phyloP scores from a whole-genome alignment of 306 rosid genomes.

The Erythrophleum fordii region DNA sequence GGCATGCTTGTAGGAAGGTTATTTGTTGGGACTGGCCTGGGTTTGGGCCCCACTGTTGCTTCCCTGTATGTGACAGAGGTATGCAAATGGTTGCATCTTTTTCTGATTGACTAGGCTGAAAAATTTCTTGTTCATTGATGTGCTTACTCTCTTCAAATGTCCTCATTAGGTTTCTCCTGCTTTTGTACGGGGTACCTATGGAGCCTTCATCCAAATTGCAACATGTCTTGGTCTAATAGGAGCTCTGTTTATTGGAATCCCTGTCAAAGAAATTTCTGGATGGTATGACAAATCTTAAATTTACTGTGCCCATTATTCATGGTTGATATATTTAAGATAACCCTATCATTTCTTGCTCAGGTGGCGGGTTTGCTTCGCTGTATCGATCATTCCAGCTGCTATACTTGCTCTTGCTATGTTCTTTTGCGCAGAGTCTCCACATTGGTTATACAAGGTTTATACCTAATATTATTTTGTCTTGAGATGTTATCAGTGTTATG shows the following conservation, averaged over 20 bases:
- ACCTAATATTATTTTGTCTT: constrained; percentile 23
- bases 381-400: constrained; percentile 84
- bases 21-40: constrained; percentile 96
- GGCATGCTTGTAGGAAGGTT: constrained; percentile 97
- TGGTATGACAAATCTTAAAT: constrained; percentile 59
- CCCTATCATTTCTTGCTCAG: constrained; percentile 52
- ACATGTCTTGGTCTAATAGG: constrained; percentile 94
- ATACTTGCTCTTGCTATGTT: constrained; percentile 73
- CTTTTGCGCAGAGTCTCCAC: constrained; percentile 93
- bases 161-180: constrained; percentile 81
- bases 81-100: constrained; percentile 38
- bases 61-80: constrained; percentile 94
- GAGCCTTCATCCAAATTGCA: constrained; percentile 92
- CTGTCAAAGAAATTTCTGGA: constrained; percentile 79
- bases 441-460: constrained; percentile 88
- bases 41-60: constrained; percentile 87
- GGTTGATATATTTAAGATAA: constrained; percentile 35
- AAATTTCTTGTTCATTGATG: constrained; percentile 27
- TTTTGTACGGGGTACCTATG: constrained; percentile 90
- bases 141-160: constrained; percentile 36
- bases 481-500: constrained; percentile 24
- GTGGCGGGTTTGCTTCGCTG: constrained; percentile 98
- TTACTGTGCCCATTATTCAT: constrained; percentile 24
- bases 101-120: constrained; percentile 24
- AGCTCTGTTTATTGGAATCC: constrained; percentile 90